These are phyloP conservation scores for Tetrapisispora namnaoensis DNA, from an alignment of 805 yeast species.

Conservation along the genomic window DNA sequence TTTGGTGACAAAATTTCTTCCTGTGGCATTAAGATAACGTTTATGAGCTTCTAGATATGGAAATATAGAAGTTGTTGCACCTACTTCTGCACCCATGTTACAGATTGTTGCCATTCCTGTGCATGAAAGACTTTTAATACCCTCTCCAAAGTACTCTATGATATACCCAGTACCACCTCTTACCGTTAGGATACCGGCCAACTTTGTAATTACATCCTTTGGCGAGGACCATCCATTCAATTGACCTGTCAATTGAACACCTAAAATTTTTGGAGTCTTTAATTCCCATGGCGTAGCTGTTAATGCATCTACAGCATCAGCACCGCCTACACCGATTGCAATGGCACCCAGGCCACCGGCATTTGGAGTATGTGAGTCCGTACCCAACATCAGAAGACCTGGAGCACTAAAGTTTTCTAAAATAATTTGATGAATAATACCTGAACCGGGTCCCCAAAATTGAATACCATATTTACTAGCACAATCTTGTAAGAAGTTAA, in stretches of 20 bases:
- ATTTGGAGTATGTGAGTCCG: slow-evolving; percentile 97
- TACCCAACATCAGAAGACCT: slow-evolving; percentile 94
- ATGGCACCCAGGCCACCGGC: slow-evolving; percentile 99
- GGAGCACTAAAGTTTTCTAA: slow-evolving; percentile 95
- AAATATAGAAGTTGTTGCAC: slow-evolving; percentile 97
- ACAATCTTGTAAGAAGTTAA: slow-evolving; percentile 86
- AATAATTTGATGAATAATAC: slow-evolving; percentile 96
- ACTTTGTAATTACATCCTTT: slow-evolving; percentile 86
- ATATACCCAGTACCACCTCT: slow-evolving; percentile 97
- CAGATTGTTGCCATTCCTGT: slow-evolving; percentile 99
- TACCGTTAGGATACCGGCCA: slow-evolving; percentile 89
- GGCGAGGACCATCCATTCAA: slow-evolving; percentile 95
- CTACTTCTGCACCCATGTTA: slow-evolving; percentile 99
- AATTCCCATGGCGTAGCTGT: slow-evolving; percentile 98
- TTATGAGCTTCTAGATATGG: slow-evolving; percentile 80
- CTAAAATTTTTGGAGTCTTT: slow-evolving; percentile 91
- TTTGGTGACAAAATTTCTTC: slow-evolving; percentile 50
- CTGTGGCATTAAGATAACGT: slow-evolving; percentile 74
- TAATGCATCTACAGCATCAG: slow-evolving; percentile 97
- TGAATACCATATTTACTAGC: slow-evolving; percentile 93
- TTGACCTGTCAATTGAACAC: slow-evolving; percentile 85
- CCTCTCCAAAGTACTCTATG: slow-evolving; percentile 94
- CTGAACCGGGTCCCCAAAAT: slow-evolving; percentile 99
- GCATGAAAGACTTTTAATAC: slow-evolving; percentile 79
- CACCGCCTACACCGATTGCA: slow-evolving; percentile 99